phyloP scores from a whole-genome alignment of 139 green algal species.

The Pseudopediastrum boryanum region DNA sequence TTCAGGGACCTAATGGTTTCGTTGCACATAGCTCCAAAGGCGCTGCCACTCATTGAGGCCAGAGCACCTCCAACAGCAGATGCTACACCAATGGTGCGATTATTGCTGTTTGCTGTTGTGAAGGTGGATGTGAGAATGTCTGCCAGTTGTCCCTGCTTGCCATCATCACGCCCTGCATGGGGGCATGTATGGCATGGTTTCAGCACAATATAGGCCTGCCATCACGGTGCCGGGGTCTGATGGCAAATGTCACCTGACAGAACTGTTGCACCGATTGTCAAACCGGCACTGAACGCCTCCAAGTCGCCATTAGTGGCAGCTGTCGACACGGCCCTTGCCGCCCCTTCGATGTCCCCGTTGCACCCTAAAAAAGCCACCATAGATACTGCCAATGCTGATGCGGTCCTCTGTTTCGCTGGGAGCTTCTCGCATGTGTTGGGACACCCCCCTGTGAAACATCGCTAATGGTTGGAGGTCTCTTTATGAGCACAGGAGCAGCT shows the following conservation, averaged over 20 bases:
- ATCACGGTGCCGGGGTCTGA: no score
- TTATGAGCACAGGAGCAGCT: neutral
- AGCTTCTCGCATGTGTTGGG: slow-evolving; percentile 10
- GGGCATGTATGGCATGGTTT: neutral
- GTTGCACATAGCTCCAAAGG: neutral
- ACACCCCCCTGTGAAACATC: slow-evolving; percentile 7
- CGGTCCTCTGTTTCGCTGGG: slow-evolving; percentile 11
- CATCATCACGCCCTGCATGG: slow-evolving; percentile 20
- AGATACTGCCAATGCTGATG: slow-evolving; percentile 29
- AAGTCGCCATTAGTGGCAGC: slow-evolving; percentile 28
- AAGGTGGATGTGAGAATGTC: slow-evolving; percentile 19
- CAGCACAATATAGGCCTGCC: no score
- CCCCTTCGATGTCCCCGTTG: slow-evolving; percentile 31
- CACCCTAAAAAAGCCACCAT: slow-evolving; percentile 30
- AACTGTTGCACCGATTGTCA: slow-evolving; percentile 26
- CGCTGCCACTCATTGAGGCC: slow-evolving; percentile 15
- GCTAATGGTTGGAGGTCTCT: neutral
- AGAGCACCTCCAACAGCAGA: slow-evolving; percentile 30
- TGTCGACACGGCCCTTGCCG: slow-evolving; percentile 22
- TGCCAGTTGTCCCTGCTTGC: slow-evolving; percentile 13
- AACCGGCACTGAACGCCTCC: slow-evolving; percentile 22
- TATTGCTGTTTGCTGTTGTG: slow-evolving; percentile 17
- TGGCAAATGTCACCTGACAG: slow-evolving; percentile 24
- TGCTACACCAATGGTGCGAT: slow-evolving; percentile 27
- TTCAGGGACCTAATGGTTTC: slow-evolving; percentile 22